A percentile compares a stretch with the other conserved stretches of the same genome.
Conservation (phyloP, 2,329 filamentous ascomycete genomes). For the Periconia digitata region DNA sequence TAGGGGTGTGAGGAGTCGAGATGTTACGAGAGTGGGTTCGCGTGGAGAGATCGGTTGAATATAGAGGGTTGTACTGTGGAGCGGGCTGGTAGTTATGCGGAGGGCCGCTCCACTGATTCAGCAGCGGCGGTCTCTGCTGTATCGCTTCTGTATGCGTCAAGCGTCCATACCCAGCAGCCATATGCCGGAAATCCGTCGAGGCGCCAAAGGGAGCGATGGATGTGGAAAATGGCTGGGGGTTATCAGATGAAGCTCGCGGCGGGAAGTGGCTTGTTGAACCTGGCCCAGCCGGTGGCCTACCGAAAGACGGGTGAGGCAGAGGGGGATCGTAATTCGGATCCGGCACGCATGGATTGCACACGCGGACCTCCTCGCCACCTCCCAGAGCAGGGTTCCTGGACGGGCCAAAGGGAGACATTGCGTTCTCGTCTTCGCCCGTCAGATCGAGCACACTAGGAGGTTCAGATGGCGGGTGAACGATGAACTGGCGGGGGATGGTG, state of each 20-base stretch:
- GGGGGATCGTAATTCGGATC: constrained; percentile 66
- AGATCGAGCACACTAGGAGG: constrained; percentile 45
- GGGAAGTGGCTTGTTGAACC: constrained; percentile 17
- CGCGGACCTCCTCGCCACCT: constrained; percentile 67
- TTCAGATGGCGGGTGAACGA: constrained; percentile 68
- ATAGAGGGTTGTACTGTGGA: constrained; percentile 14
- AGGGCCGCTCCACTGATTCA: too few species aligned
- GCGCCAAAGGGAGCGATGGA: too few species aligned
- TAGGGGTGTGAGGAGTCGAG: background rate
- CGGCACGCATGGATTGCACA: constrained; percentile 73
- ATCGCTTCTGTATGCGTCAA: too few species aligned
- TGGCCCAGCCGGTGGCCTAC: constrained; percentile 6
- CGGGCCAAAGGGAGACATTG: constrained; percentile 30
- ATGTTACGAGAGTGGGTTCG: constrained; percentile 10
- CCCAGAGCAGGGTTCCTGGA: constrained; percentile 55
- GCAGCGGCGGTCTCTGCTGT: too few species aligned
- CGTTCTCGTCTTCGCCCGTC: constrained; percentile 41
- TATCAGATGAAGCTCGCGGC: too few species aligned
- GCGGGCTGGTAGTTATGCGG: constrained; percentile 18
- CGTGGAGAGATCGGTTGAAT: constrained; percentile 9
- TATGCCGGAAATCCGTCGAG: too few species aligned
- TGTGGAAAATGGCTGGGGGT: background rate
- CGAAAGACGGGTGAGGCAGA: constrained; percentile 49
- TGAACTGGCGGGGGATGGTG: constrained; percentile 90
- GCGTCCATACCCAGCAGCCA: too few species aligned